Evolutionary conservation across 2,329 filamentous ascomycete species (phyloP), one percentile per base, ranked within the genome.

Genomic region (Monilinia laxa): DNA sequence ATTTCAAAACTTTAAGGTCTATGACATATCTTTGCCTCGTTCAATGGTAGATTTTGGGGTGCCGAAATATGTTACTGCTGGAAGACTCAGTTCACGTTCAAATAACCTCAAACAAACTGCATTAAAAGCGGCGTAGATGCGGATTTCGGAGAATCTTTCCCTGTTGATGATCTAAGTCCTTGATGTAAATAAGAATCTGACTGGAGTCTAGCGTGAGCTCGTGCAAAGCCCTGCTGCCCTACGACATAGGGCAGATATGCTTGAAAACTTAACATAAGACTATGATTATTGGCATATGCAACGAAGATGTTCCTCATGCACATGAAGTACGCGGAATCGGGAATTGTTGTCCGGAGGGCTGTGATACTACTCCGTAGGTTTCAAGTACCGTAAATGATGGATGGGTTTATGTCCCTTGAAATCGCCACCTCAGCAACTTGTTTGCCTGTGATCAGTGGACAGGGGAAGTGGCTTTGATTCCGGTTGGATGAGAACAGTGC

Each of bases 381-480:
- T 42, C 40, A 16, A 42, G 40, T 42, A 42, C 38, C 38, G 38
- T 14, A 11, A 62, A 11, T 62, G 47, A 54, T 52, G 18, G 31
- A 62, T 54, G 31, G 31, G 53, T 54, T 38, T 20, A 28, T 35
- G 45, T 25, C 14, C 31, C 4, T 53, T 54, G 31, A 47, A 35
- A 35, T 40, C 28, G 25, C 38, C 55, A 58, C 12, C 28, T 57
- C 25, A 59, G 49, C n/a, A 58, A 35, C 49, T 60, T 25, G 12
- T 35, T 31, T 59, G 45, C 18, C 35, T 65, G 20, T 25, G 25
- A 47, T 65, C 20, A 60, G 35, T 28, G 47, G 25, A 42, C 35
- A 59, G 47, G 49, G 47, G 28, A 54, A 28, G n/a, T 42, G 49
- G 49, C 14, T 53, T 62, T 11, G 25, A 62, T 53, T 60, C 58